Conservation (phyloP, 1,139 yeast genomes). For the Suhomyces panamericanus region DNA sequence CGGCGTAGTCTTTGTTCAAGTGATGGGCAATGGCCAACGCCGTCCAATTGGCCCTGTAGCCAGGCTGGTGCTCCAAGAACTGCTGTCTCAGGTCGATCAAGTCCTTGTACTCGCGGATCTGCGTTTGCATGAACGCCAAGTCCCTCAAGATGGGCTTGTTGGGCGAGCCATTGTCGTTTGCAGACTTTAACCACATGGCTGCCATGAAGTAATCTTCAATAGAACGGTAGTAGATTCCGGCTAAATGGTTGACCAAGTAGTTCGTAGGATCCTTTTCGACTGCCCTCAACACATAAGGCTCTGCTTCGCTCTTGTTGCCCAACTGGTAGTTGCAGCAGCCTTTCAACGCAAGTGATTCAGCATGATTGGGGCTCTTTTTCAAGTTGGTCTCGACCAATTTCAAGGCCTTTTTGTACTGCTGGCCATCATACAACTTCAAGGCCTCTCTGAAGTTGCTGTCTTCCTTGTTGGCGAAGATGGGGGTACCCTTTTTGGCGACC, state of each 20-base stretch:
- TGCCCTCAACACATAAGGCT: conserved; percentile 60
- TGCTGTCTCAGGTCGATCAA: conserved; percentile 64
- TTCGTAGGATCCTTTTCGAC: conserved; percentile 54
- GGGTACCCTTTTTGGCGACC: conserved; percentile 30
- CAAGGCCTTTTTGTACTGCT: conserved; percentile 84
- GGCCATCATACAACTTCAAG: conserved; percentile 74
- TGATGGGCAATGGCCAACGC: conserved; percentile 85
- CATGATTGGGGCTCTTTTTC: conserved; percentile 74
- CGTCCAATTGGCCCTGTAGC: conserved; percentile 91
- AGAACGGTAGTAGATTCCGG: conserved; percentile 80
- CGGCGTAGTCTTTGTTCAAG: conserved; percentile 62
- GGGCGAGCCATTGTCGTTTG: conserved; percentile 75
- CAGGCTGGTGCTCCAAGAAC: conserved; percentile 75
- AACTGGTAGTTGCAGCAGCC: conserved; percentile 61
- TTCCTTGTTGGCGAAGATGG: conserved; percentile 53
- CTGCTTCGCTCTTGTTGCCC: conserved; percentile 67
- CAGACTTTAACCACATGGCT: conserved; percentile 74
- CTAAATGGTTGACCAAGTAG: conserved; percentile 78
- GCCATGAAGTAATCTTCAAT: conserved; percentile 74
- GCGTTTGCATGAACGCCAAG: conserved; percentile 76
- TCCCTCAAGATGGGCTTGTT: conserved; percentile 83
- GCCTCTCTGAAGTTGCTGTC: conserved; percentile 78
- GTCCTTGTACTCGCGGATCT: conserved; percentile 69
- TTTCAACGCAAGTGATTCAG: conserved; percentile 82
- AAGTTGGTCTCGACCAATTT: conserved; percentile 73